These are phyloP conservation scores for Chlamydomonas schloesseri DNA, from an alignment of 139 green algal species.

Conservation along the genomic window DNA sequence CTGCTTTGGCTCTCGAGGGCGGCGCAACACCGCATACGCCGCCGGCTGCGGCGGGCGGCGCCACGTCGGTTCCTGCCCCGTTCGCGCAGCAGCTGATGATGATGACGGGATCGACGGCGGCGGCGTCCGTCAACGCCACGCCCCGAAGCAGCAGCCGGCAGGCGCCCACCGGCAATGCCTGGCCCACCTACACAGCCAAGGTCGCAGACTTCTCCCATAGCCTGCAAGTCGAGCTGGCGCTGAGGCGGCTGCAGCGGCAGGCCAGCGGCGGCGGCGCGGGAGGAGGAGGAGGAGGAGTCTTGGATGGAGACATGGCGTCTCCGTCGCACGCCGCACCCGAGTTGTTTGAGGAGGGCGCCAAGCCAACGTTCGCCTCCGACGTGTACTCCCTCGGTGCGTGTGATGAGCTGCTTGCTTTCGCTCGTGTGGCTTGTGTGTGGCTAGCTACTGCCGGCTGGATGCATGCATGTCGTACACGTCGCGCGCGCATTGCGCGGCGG, in stretches of 20 bases:
- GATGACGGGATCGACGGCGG: background rate
- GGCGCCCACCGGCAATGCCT: background rate
- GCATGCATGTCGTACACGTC: too few species aligned
- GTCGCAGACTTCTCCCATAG: constrained; percentile 34
- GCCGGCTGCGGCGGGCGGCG: too few species aligned
- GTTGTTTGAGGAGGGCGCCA: constrained; percentile 26
- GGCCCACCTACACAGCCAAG: constrained; percentile 34
- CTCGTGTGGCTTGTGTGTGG: too few species aligned
- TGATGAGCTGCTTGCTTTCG: background rate
- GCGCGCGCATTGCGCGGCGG: too few species aligned
- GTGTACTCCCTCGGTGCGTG: constrained; percentile 22
- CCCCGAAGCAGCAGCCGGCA: too few species aligned
- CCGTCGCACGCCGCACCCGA: constrained; percentile 32
- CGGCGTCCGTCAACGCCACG: background rate
- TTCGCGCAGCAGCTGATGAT: background rate
- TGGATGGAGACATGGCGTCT: background rate
- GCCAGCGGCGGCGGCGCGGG: background rate
- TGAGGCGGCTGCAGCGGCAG: background rate
- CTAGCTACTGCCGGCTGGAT: too few species aligned
- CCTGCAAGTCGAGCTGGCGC: background rate
- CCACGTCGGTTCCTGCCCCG: too few species aligned
- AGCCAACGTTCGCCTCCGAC: constrained; percentile 17
- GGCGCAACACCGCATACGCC: too few species aligned
- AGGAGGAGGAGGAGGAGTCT: background rate
- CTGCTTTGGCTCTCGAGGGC: too few species aligned